A percentile compares a stretch with the other conserved stretches of the same genome.
Conservation (phyloP, 345 rosid species). For the Moringa oleifera region DNA sequence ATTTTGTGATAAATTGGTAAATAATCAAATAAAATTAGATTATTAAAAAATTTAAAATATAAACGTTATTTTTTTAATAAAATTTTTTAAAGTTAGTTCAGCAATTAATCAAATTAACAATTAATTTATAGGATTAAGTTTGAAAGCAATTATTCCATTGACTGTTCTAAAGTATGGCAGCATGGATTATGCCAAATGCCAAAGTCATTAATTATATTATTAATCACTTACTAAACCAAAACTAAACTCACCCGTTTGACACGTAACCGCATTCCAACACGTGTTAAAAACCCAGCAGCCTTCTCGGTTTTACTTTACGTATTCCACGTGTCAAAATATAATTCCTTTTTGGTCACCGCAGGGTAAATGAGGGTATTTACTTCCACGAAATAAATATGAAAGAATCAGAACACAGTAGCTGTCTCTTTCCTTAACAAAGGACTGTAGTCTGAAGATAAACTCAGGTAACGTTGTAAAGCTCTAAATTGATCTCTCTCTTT, state of each 20-base stretch:
- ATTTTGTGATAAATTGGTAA: too few relatives aligned
- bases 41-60: too few relatives aligned
- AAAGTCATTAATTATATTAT: too few relatives aligned
- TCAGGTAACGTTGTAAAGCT: too few relatives aligned
- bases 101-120: too few relatives aligned
- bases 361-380: neutral
- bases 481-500: neutral
- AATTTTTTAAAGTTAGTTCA: too few relatives aligned
- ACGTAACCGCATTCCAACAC: neutral
- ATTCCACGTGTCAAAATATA: neutral
- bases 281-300: neutral
- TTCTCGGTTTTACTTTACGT: neutral
- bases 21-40: too few relatives aligned
- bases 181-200: neutral
- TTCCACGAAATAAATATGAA: neutral
- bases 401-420: neutral
- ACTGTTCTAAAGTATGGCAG: neutral
- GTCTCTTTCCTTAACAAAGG: too few relatives aligned
- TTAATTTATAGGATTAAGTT: neutral
- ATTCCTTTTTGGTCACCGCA: neutral
- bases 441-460: too few relatives aligned
- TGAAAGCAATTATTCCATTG: neutral
- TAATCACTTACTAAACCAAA: neutral
- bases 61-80: too few relatives aligned
- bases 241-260: neutral